Percentiles rank a stretch among this genome's conserved stretches.
Conservation (phyloP, 257 asterid genomes). For the Lithospermum erythrorhizon region DNA sequence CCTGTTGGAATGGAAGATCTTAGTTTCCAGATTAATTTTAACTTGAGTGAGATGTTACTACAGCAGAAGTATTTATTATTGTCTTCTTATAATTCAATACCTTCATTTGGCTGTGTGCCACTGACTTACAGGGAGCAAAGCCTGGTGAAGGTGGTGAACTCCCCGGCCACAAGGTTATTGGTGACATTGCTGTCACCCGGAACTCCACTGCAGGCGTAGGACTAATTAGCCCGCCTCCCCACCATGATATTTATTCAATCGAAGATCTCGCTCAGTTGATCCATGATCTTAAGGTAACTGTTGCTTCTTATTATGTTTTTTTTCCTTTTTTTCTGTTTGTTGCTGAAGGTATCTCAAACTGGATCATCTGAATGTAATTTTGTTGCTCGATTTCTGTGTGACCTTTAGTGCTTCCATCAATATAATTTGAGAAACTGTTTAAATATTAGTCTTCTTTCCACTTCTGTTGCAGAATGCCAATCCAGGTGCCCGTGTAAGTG, state of each 20-base stretch:
- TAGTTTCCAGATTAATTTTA: slow-evolving; percentile 33
- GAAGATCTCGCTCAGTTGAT: slow-evolving; percentile 99
- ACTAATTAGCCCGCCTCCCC: slow-evolving; percentile 97
- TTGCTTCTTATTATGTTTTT: neutral
- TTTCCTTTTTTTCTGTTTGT: neutral
- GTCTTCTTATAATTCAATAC: slow-evolving; percentile 45
- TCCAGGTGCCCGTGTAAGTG: slow-evolving; percentile 94
- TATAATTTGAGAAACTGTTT: neutral
- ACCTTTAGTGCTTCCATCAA: neutral
- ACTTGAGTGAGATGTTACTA: slow-evolving; percentile 47
- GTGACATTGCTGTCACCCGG: slow-evolving; percentile 94
- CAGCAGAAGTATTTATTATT: slow-evolving; percentile 43
- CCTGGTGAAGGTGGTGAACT: slow-evolving; percentile 99
- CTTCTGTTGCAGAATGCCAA: slow-evolving; percentile 61
- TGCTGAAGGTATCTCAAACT: neutral
- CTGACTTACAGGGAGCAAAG: slow-evolving; percentile 85
- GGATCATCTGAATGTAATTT: neutral
- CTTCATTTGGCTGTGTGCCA: slow-evolving; percentile 40
- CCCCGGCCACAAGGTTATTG: slow-evolving; percentile 98
- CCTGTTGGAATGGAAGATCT: slow-evolving; percentile 25
- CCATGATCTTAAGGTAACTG: slow-evolving; percentile 83
- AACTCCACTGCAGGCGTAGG: slow-evolving; percentile 99
- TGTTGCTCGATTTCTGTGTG: neutral
- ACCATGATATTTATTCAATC: slow-evolving; percentile 95
- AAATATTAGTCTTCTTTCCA: neutral